Evolutionary conservation across 164 flowering plant genomes (phyloP).

Genomic region (Echeveria elegans): DNA sequence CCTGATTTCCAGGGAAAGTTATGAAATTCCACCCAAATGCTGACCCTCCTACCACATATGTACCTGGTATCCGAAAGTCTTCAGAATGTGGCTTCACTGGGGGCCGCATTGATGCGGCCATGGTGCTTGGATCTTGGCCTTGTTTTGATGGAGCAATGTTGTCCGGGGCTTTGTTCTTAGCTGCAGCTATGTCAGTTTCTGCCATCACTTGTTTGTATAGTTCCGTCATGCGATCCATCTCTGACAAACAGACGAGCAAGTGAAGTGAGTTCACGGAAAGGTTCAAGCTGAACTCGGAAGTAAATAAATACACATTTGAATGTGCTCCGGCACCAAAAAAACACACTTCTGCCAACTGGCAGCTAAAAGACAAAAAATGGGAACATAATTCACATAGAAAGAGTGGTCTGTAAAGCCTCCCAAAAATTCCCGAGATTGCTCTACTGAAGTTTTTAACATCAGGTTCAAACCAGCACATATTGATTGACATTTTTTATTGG

Average conservation of each 20-base stretch:
- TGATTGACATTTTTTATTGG: background rate
- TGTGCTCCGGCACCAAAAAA: background rate
- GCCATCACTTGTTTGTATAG: slow-evolving; percentile 29
- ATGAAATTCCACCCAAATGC: slow-evolving; percentile 82
- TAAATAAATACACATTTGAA: background rate
- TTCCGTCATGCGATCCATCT: slow-evolving; percentile 47
- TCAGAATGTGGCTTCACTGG: slow-evolving; percentile 19
- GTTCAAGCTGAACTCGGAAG: background rate
- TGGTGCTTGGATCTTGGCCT: slow-evolving; percentile 14
- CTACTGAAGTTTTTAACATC: background rate
- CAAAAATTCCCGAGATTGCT: background rate
- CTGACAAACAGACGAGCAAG: slow-evolving; percentile 26
- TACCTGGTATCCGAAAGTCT: slow-evolving; percentile 19
- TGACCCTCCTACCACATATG: slow-evolving; percentile 66
- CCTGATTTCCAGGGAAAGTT: slow-evolving; percentile 29
- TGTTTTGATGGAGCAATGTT: slow-evolving; percentile 9
- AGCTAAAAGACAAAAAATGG: background rate
- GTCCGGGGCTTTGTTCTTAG: slow-evolving; percentile 17
- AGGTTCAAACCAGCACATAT: background rate
- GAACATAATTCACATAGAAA: background rate
- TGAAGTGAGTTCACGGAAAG: background rate
- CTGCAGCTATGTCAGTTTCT: slow-evolving; percentile 22
- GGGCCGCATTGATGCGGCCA: slow-evolving; percentile 2
- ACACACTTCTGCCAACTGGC: background rate
- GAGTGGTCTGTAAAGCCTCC: background rate